Conservation (phyloP, 2,329 filamentous ascomycete genomes). For the Escovopsis weberi region DNA sequence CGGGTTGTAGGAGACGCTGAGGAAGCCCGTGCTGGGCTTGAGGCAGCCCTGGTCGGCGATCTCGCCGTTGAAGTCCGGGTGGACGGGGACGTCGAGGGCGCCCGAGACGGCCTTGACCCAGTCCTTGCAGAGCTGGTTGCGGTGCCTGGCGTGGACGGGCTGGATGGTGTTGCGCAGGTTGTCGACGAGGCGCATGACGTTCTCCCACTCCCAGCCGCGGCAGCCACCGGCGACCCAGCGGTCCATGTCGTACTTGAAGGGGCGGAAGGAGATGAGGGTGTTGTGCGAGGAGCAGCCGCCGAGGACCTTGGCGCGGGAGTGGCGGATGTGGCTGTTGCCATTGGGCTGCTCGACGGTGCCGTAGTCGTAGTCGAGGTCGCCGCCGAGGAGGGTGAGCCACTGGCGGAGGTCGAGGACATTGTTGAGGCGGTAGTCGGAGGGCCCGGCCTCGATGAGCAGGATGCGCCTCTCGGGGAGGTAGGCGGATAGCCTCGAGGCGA, state of each 20-base stretch:
- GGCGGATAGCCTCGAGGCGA: conserved; percentile 64
- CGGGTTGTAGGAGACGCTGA: conserved; percentile 82
- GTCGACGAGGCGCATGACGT: conserved; percentile 67
- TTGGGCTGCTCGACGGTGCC: conserved; percentile 78
- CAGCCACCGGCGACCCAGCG: conserved; percentile 73
- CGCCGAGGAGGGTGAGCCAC: conserved; percentile 73
- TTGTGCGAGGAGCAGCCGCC: conserved; percentile 91
- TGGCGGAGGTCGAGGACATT: conserved; percentile 75
- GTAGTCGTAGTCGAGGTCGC: conserved; percentile 85
- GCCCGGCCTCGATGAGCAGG: conserved; percentile 75
- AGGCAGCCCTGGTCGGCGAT: conserved; percentile 61
- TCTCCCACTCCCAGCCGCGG: conserved; percentile 76
- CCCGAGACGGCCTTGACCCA: conserved; percentile 72
- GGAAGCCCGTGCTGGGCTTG: conserved; percentile 71
- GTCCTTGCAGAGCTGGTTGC: conserved; percentile 83
- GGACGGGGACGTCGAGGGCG: conserved; percentile 66
- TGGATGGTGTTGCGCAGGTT: conserved; percentile 82
- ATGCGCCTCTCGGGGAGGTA: conserved; percentile 73
- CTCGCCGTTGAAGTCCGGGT: conserved; percentile 75
- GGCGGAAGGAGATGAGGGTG: conserved; percentile 83
- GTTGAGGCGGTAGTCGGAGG: conserved; percentile 79
- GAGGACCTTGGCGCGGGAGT: conserved; percentile 83
- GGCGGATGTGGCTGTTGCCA: conserved; percentile 83
- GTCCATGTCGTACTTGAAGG: conserved; percentile 77
- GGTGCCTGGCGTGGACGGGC: conserved; percentile 70